Evolutionary conservation across 1,139 yeast genomes (phyloP).

Genomic region (Pichia inconspicua): DNA sequence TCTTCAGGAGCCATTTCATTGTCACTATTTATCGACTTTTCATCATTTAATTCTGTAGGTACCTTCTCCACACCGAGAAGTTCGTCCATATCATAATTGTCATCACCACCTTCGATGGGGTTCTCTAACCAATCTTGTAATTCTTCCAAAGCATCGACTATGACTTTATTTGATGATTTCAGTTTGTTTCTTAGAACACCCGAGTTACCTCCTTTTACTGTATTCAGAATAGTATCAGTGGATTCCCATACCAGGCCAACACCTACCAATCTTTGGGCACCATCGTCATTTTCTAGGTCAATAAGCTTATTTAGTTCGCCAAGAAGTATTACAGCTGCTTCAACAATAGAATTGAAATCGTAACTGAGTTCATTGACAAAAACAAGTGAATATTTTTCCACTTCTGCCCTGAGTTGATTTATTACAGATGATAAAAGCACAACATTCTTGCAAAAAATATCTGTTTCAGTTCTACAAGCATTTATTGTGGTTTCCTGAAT

Average conservation of each 20-base stretch:
- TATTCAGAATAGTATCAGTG: constrained; percentile 39
- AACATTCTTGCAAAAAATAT: constrained; percentile 39
- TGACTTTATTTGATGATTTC: constrained; percentile 37
- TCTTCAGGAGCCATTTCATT: constrained; percentile 30
- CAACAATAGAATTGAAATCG: constrained; percentile 7
- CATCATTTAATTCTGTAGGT: constrained; percentile 26
- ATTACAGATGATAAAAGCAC: constrained; percentile 41
- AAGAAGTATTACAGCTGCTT: constrained; percentile 1
- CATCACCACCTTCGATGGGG: constrained; percentile 35
- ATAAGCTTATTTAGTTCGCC: constrained; percentile 4
- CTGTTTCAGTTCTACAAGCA: constrained; percentile 49
- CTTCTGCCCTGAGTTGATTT: constrained; percentile 34
- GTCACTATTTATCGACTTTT: constrained; percentile 26
- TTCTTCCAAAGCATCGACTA: constrained; percentile 60
- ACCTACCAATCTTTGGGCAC: constrained; percentile 38
- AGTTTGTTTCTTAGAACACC: constrained; percentile 43
- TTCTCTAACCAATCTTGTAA: constrained; percentile 59
- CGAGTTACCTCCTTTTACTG: constrained; percentile 41
- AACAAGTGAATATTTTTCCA: constrained; percentile 32
- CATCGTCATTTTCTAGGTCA: constrained; percentile 16
- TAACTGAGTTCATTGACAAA: constrained; percentile 35
- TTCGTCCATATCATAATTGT: constrained; percentile 26
- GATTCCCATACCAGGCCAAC: constrained; percentile 61
- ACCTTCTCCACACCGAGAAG: constrained; percentile 28
- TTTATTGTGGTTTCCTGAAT: constrained; percentile 31